Evolutionary conservation across 495 filamentous ascomycete genomes (phyloP), one percentile per base, ranked within the genome.

Genomic region (Ramalina peruviana): DNA sequence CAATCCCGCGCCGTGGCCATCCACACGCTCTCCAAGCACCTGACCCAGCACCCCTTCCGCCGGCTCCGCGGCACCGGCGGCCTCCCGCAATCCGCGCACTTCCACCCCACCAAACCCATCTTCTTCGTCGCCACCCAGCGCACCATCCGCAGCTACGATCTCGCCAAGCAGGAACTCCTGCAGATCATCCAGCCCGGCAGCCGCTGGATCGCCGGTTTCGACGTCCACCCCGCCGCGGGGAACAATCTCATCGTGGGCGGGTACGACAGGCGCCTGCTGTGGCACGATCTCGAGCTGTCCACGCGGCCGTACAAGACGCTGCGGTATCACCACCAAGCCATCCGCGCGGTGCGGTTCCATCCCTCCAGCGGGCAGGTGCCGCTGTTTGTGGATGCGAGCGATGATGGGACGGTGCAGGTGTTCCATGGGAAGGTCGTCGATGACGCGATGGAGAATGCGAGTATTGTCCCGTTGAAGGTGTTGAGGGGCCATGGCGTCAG

Each of bases 121-220:
- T 86, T 98, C 65, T 96, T 97, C 57, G 87, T 98, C 37, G 92
- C 92, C 17, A 97, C 93, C 23, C 88, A 93, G 63, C 83, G 87
- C 45, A 82, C 82, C 30, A 84, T 98, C 58, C 84, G 92, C 42
- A 83, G 80, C 56, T 98, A 97, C 67, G 90, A 98, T 62, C 76
- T 98, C 26, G 80, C 86, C 40, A 82, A 79, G 59, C 88, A 95
- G 62, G 79, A 90, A 50, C 78, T 96, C 20, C 72, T 94, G 65
- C 92, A 94, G 70, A 85, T 86, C 53, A 72, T 97, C 43, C 85
- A 90, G 59, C 92, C 92, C 7, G 92, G 92, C 56, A 86, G 88
- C 1, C 80, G 87, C 55, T 96, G 90, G 89, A 95, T 98, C 57
- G 89, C 85, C 1, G 86, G 81, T 19, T 85, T 97, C 58, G 86